These are phyloP conservation scores for Actinidia chinensis DNA, from an alignment of 179 eudicot genomes.

Conservation along the genomic window DNA sequence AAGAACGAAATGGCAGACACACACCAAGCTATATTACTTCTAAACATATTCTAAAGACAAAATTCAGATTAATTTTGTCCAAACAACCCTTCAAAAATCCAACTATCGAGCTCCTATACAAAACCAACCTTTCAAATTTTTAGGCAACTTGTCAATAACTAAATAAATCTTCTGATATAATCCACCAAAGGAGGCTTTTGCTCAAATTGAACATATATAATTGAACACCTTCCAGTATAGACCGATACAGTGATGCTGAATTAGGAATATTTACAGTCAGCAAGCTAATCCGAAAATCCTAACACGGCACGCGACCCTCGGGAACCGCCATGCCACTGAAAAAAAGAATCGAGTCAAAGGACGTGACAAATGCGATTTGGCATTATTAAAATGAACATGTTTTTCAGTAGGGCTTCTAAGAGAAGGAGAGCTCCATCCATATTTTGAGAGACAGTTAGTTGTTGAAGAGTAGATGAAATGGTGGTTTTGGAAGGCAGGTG, in stretches of 20 bases:
- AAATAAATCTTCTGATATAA: not conserved
- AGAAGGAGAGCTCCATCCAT: not conserved
- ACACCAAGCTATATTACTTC: not conserved
- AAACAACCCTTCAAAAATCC: conserved; percentile 4
- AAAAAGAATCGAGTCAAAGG: conserved; percentile 9
- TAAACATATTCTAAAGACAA: not conserved
- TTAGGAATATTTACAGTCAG: conserved; percentile 7
- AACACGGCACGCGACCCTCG: conserved; percentile 11
- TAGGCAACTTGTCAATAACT: not conserved
- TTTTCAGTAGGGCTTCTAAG: not conserved
- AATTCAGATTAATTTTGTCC: not conserved
- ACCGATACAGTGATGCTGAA: not conserved
- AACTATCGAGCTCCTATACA: conserved; percentile 1
- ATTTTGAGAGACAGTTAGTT: conserved; percentile 25
- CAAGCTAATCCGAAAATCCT: conserved; percentile 6
- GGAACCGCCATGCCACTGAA: not conserved
- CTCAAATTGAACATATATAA: conserved; percentile 9
- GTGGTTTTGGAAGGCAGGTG: conserved; percentile 24
- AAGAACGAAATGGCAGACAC: not conserved
- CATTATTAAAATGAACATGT: conserved; percentile 2
- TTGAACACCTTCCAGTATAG: conserved; percentile 5
- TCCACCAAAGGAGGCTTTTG: conserved; percentile 10
- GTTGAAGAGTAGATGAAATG: conserved; percentile 33
- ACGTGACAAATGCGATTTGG: not conserved
- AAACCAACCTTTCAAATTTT: conserved; percentile 1